Conservation (phyloP, 768 basidiomycete species). For the Rhodotorula toruloides region DNA sequence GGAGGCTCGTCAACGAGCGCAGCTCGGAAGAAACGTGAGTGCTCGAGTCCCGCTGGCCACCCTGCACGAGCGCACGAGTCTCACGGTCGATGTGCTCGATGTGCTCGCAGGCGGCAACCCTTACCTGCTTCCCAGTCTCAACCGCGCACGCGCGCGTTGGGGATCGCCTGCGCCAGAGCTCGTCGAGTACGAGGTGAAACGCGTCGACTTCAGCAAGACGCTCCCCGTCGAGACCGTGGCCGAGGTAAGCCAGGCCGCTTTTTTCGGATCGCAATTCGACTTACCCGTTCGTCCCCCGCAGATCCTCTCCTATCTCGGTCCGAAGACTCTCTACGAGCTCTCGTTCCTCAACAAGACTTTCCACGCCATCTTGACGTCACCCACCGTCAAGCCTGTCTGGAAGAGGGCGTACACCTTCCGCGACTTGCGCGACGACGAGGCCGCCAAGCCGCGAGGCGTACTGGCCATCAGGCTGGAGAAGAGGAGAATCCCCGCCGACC, state of each 20-base stretch:
- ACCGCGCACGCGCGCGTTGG: too few relatives aligned
- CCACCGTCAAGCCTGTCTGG: not conserved
- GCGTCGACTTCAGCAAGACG: not conserved
- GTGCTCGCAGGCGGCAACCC: too few relatives aligned
- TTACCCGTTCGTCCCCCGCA: not conserved
- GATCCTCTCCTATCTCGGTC: not conserved
- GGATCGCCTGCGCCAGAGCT: not conserved
- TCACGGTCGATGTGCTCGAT: too few relatives aligned
- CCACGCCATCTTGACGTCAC: not conserved
- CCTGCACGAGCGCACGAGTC: too few relatives aligned
- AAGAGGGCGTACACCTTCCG: too few relatives aligned
- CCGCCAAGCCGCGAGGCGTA: not conserved
- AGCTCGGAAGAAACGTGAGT: too few relatives aligned
- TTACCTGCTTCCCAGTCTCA: too few relatives aligned
- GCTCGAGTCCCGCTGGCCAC: too few relatives aligned
- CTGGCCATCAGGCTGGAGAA: too few relatives aligned
- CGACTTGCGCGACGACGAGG: not conserved
- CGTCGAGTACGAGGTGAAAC: not conserved
- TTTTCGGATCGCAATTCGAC: too few relatives aligned
- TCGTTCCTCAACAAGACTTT: not conserved
- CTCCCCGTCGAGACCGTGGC: not conserved
- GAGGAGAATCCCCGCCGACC: too few relatives aligned
- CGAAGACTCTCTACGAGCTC: not conserved
- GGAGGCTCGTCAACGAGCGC: too few relatives aligned
- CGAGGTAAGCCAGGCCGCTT: not conserved